A percentile compares a stretch with the other conserved stretches of the same genome.
phyloP scores from a whole-genome alignment of 2,329 filamentous ascomycete genomes.

The Diaporthe sp. region DNA sequence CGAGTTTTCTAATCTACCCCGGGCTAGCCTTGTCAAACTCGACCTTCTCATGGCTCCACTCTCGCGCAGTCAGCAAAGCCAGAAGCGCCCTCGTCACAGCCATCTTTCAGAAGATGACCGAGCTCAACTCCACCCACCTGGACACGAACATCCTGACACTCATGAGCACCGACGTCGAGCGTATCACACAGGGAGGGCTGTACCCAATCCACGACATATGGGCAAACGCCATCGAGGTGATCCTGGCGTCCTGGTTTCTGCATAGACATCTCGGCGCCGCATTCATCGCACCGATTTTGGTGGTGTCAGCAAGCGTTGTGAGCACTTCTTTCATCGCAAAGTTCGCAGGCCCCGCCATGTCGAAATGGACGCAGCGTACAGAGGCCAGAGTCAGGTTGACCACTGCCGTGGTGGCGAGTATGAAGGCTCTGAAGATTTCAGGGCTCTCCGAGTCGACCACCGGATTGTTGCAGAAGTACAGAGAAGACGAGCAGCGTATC shows the following conservation, averaged over 20 bases:
- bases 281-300: constrained; percentile 31
- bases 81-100: constrained; percentile 50
- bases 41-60: constrained; percentile 51
- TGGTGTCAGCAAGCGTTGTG: constrained; percentile 42
- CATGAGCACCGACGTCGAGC: constrained; percentile 47
- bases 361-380: constrained; percentile 43
- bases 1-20: constrained; percentile 49
- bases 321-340: constrained; percentile 47
- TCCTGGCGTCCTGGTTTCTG: constrained; percentile 40
- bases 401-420: constrained; percentile 37
- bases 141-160: constrained; percentile 43
- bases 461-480: constrained; percentile 48
- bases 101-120: constrained; percentile 52
- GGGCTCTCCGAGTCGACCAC: constrained; percentile 45
- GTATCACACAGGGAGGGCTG: constrained; percentile 42
- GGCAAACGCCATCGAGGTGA: constrained; percentile 42
- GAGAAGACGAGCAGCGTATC: constrained; percentile 48
- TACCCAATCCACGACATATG: constrained; percentile 40
- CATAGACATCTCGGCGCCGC: constrained; percentile 38
- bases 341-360: constrained; percentile 51
- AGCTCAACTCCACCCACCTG: constrained; percentile 42
- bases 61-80: constrained; percentile 38
- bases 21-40: constrained; percentile 53
- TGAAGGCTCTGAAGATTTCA: constrained; percentile 39
- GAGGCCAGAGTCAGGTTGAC: constrained; percentile 43